Percentiles rank a stretch among this genome's conserved stretches.
phyloP scores from a whole-genome alignment of 1,139 yeast genomes.

The Yamadazyma oceani region DNA sequence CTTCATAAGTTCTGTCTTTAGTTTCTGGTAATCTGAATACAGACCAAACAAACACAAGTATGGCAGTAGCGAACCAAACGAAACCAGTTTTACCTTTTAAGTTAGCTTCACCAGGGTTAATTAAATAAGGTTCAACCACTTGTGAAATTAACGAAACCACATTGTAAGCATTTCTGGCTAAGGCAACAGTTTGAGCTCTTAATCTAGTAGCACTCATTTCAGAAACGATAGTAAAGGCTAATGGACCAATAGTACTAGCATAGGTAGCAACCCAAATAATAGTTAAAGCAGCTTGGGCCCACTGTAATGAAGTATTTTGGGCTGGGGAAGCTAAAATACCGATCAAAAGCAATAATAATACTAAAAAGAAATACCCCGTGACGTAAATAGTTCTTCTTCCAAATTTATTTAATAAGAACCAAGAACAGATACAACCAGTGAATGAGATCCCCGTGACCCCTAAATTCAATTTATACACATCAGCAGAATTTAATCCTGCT shows the following conservation, averaged over 20 bases:
- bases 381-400: constrained; percentile 27
- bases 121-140: constrained; percentile 26
- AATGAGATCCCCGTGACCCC: constrained; percentile 29
- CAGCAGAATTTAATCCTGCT: constrained; percentile 21
- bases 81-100: constrained; percentile 28
- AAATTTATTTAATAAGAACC: constrained; percentile 20
- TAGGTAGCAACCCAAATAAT: constrained; percentile 26
- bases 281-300: constrained; percentile 26
- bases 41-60: constrained; percentile 25
- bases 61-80: constrained; percentile 42
- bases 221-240: constrained; percentile 24
- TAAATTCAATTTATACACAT: constrained; percentile 25
- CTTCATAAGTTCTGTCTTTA: constrained; percentile 24
- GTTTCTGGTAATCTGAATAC: constrained; percentile 26
- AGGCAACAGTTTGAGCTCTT: constrained; percentile 25
- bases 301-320: constrained; percentile 18
- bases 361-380: constrained; percentile 21
- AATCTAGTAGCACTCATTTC: constrained; percentile 27
- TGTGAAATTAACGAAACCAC: constrained; percentile 20
- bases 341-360: constrained; percentile 40
- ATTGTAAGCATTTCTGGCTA: constrained; percentile 27
- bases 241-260: constrained; percentile 26
- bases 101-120: constrained; percentile 24
- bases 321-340: constrained; percentile 39
- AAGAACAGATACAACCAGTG: constrained; percentile 20